These are phyloP conservation scores for Coemansia sp. DNA, from an alignment of 371 early-diverging fungal species.

Conservation along the genomic window DNA sequence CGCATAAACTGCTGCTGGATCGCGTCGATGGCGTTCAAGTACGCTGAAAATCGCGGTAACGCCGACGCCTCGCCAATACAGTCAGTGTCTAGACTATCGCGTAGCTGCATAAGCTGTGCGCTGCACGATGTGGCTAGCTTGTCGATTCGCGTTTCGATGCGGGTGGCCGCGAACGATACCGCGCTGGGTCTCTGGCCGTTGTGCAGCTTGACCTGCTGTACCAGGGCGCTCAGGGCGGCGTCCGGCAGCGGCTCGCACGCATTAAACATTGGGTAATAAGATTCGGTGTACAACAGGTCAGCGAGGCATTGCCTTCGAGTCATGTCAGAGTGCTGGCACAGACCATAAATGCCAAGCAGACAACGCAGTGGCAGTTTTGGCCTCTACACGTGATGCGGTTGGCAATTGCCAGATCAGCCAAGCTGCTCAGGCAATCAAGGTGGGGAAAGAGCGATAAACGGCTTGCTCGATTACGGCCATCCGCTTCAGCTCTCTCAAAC, in stretches of 20 bases:
- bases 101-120: not conserved
- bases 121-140: slow-evolving; percentile 17
- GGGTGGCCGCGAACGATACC: not conserved
- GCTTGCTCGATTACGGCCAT: no score
- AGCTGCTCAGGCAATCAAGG: no score
- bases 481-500: no score
- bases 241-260: slow-evolving; percentile 14
- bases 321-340: no score
- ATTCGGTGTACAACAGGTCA: no score
- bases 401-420: no score
- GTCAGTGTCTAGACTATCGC: not conserved
- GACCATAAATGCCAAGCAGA: no score
- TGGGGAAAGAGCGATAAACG: no score
- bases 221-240: slow-evolving; percentile 7
- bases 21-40: not conserved
- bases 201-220: slow-evolving; percentile 20
- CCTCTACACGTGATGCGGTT: no score
- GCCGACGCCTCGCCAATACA: not conserved
- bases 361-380: no score
- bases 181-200: not conserved
- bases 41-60: slow-evolving; percentile 1
- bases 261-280: not conserved
- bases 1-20: slow-evolving; percentile 1
- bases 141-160: slow-evolving; percentile 11
- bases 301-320: no score